Conservation (phyloP, 192 early-diverging fungal species). For the Jimgerdemannia flammicorona region DNA sequence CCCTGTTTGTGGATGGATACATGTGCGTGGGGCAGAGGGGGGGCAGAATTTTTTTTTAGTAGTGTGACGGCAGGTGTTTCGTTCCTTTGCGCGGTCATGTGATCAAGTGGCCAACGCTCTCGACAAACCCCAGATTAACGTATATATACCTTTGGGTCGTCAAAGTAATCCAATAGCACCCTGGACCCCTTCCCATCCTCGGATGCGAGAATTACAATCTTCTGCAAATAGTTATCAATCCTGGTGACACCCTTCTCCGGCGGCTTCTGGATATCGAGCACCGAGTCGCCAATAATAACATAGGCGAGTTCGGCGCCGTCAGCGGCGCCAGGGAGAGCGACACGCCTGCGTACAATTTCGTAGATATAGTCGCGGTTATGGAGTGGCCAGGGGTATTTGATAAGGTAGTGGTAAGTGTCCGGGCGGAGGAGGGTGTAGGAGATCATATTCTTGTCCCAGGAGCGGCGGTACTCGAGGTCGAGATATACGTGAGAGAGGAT, state of each 20-base stretch:
- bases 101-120: not conserved
- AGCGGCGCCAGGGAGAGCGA: not conserved
- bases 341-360: conserved; percentile 17
- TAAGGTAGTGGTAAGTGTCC: conserved; percentile 35
- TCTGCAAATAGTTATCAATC: conserved; percentile 47
- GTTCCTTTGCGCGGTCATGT: not conserved
- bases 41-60: too few species aligned
- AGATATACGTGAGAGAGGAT: conserved; percentile 46
- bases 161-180: conserved; percentile 48
- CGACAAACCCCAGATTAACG: not conserved
- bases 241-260: conserved; percentile 36
- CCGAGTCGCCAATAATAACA: conserved; percentile 27
- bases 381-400: conserved; percentile 51
- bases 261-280: conserved; percentile 17
- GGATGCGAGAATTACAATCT: conserved; percentile 37
- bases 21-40: not conserved
- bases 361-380: conserved; percentile 47
- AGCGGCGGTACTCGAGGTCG: conserved; percentile 47
- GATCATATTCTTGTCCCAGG: conserved; percentile 54
- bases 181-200: conserved; percentile 40
- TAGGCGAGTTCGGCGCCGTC: conserved; percentile 6
- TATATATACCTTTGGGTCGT: conserved; percentile 40
- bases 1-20: conserved; percentile 11
- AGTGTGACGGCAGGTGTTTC: not conserved
- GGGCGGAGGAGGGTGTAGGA: conserved; percentile 31